These are phyloP conservation scores for Plasmodium vivax DNA, from an alignment of 169 alveolate species.

Conservation along the genomic window DNA sequence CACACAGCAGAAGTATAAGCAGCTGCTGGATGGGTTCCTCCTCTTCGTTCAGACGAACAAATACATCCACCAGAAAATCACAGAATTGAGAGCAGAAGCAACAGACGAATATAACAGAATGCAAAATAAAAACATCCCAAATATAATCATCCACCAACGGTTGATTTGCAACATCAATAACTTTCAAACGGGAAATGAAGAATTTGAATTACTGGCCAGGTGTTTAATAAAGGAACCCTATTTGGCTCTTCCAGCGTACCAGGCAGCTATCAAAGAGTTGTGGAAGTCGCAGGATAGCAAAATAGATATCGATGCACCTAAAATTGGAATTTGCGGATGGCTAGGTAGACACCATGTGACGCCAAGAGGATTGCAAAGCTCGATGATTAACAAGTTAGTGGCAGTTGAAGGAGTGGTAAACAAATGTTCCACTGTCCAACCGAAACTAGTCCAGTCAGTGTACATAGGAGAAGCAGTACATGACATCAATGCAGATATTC, in stretches of 20 bases:
- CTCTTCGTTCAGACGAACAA: constrained; percentile 61
- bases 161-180: constrained; percentile 80
- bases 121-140: constrained; percentile 72
- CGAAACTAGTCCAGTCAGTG: constrained; percentile 91
- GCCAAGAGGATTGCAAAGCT: constrained; percentile 97
- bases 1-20: constrained; percentile 68
- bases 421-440: constrained; percentile 93
- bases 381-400: constrained; percentile 91
- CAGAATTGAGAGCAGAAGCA: constrained; percentile 65
- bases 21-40: constrained; percentile 49
- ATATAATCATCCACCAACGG: constrained; percentile 81
- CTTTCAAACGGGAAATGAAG: constrained; percentile 78
- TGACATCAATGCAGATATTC: constrained; percentile 83
- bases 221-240: constrained; percentile 84
- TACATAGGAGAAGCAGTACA: constrained; percentile 93
- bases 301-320: constrained; percentile 79
- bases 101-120: constrained; percentile 60
- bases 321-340: constrained; percentile 95
- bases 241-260: constrained; percentile 86
- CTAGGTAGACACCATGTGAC: constrained; percentile 96
- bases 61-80: constrained; percentile 49
- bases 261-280: constrained; percentile 88
- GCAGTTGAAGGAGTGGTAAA: constrained; percentile 98
- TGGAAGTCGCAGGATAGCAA: constrained; percentile 83
- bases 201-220: constrained; percentile 76